These are phyloP conservation scores for Scheffersomyces quercinus DNA, from an alignment of 1,139 yeast genomes.

Conservation along the genomic window DNA sequence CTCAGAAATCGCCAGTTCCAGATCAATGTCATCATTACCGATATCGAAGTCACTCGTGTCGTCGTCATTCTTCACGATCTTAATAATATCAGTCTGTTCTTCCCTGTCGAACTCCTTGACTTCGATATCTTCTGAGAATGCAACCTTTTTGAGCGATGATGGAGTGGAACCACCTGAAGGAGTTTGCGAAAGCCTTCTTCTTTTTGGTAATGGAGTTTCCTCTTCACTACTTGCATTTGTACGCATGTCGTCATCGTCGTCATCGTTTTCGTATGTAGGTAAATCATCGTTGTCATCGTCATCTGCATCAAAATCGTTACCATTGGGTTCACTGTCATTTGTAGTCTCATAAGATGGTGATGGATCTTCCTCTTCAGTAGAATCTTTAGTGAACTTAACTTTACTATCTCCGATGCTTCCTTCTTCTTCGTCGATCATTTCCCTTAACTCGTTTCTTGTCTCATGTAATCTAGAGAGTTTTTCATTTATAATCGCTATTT, in stretches of 20 bases:
- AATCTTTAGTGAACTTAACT: background rate
- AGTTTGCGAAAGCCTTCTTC: constrained; percentile 17
- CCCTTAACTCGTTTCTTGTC: constrained; percentile 48
- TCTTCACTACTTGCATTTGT: background rate
- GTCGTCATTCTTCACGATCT: constrained; percentile 15
- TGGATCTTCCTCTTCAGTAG: constrained; percentile 17
- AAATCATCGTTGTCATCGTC: constrained; percentile 25
- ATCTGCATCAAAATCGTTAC: constrained; percentile 12
- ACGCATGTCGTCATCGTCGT: constrained; percentile 18
- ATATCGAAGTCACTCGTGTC: constrained; percentile 11
- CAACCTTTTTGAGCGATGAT: constrained; percentile 37
- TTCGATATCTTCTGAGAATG: constrained; percentile 48
- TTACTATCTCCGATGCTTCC: constrained; percentile 1
- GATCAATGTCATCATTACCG: constrained; percentile 8
- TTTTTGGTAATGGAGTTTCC: constrained; percentile 6
- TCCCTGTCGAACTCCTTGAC: constrained; percentile 45
- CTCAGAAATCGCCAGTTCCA: constrained; percentile 4
- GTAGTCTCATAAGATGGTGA: constrained; percentile 17
- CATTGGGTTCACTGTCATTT: constrained; percentile 9
- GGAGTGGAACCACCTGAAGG: constrained; percentile 33
- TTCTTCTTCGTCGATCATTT: constrained; percentile 36
- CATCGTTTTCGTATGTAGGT: constrained; percentile 33
- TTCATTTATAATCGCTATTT: constrained; percentile 40
- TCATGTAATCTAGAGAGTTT: constrained; percentile 36
- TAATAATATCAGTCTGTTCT: constrained; percentile 27